Percentiles rank a stretch among this genome's conserved stretches.
Evolutionary conservation across 257 asterid species (phyloP).

Genomic region (Euphrasia confusa): DNA sequence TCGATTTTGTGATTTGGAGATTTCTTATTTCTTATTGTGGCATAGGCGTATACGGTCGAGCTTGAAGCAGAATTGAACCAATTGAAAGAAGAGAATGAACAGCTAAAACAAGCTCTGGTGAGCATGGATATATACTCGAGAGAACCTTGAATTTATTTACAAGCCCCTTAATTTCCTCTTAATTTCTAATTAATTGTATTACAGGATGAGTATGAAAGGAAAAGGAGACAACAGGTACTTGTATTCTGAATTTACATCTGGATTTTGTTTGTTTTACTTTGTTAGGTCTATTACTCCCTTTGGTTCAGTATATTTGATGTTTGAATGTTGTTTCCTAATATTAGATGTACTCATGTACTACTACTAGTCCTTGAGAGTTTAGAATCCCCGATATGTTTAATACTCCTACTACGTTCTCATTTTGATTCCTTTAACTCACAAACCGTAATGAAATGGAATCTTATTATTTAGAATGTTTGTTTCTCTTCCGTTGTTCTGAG

Average conservation of each 20-base stretch:
- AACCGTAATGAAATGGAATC: too few species aligned
- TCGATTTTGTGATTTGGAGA: not conserved
- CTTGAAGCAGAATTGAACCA: constrained; percentile 79
- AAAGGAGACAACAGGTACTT: constrained; percentile 50
- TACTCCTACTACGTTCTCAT: too few species aligned
- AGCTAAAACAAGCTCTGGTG: constrained; percentile 52
- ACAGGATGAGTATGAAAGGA: constrained; percentile 43
- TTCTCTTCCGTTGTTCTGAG: not conserved
- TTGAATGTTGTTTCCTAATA: too few species aligned
- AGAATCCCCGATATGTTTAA: too few species aligned
- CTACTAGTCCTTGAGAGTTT: too few species aligned
- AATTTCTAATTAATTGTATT: not conserved
- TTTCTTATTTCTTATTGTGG: not conserved
- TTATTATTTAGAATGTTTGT: not conserved
- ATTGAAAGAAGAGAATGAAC: constrained; percentile 60
- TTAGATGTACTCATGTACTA: too few species aligned
- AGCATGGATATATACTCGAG: not conserved
- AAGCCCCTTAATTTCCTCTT: not conserved
- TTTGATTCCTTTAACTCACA: too few species aligned
- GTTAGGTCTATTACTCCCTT: not conserved
- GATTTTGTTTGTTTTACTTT: not conserved
- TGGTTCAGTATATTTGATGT: too few species aligned
- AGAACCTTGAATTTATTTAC: not conserved
- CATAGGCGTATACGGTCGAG: constrained; percentile 71
- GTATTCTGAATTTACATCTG: not conserved